Percentiles rank a stretch among this genome's conserved stretches.
phyloP scores from a whole-genome alignment of 2,329 filamentous ascomycete genomes.

The Talaromyces sp. region DNA sequence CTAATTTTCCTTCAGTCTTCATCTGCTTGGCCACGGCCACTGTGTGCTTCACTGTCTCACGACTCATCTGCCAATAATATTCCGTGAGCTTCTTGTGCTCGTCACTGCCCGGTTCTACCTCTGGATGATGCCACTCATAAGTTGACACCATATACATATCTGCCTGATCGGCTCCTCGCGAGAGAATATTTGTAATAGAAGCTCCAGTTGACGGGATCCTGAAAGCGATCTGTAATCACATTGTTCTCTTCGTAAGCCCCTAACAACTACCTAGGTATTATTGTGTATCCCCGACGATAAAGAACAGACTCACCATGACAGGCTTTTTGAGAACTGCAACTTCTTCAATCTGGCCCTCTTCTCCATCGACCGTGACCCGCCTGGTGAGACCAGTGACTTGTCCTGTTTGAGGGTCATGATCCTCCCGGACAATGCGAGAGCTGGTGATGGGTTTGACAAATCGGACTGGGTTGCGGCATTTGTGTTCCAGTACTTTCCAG shows the following conservation, averaged over 20 bases:
- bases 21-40: neutral
- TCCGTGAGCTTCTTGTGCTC: slow-evolving; percentile 1
- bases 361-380: neutral
- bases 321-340: slow-evolving; percentile 5
- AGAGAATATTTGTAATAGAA: slow-evolving; percentile 2
- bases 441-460: slow-evolving; percentile 2
- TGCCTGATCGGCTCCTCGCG: neutral
- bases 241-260: neutral
- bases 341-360: neutral
- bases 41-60: slow-evolving; percentile 2
- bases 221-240: neutral
- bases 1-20: neutral
- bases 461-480: slow-evolving; percentile 1
- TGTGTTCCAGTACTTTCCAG: slow-evolving; percentile 6
- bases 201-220: neutral
- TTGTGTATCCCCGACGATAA: neutral
- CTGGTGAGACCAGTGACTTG: slow-evolving; percentile 3
- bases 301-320: neutral
- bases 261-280: too few relatives aligned
- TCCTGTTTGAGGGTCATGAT: neutral
- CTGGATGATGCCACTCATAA: slow-evolving; percentile 5
- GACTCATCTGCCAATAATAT: neutral
- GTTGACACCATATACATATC: slow-evolving; percentile 7
- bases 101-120: neutral
- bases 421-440: neutral